Evolutionary conservation across 208 protist genomes (phyloP), one percentile per base, ranked within the genome.

Genomic region (Trichomonas vaginalis): DNA sequence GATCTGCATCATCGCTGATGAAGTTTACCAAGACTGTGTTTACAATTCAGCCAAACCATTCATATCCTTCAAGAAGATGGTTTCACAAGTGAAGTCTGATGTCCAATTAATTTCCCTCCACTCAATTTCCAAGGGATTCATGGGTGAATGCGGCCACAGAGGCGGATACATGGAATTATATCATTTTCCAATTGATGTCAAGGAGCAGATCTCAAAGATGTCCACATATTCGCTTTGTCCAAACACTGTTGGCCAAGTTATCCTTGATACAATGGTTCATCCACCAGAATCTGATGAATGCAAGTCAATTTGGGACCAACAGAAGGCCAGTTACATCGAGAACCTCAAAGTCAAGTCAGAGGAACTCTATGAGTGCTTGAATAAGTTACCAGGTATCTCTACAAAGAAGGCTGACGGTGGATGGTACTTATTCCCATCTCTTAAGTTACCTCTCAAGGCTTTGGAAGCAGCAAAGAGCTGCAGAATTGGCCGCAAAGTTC

Each of bases 11-110:
- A 96, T 99, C 45, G 98, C 98, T 42, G 99, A 99, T 96, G 99
- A 99, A 97, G 99, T 99, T 35, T 99, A 99, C 97, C 99, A 99
- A 98, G 98, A 98, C 83, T 99, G 99, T 96, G 97, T 99, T 48
- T 99, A 99, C 97, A 40, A 35, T 47, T 42, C 4, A 14, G 96
- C 46, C 17, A 39, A 82, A 42, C n/a, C 51, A 70, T 96, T 96
- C n/a, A 37, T 96, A 3, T 96, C 98, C 3, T 99, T 99, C 96
- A 97, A 98, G 88, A 98, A 98, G 96, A 96, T 98, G 35, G 95
- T 86, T 0, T 37, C 56, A 37, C 8, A 96, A 40, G 95, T 83
- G 27, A 8, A 37, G 0, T 46, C 27, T 14, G 27, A 86, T 9
- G 27, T 98, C 1, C 96, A 98, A 96, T 98, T 99, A 62, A 82